A percentile compares a stretch with the other conserved stretches of the same genome.
Conservation (phyloP, 768 basidiomycete species). For the Suillus americanus region DNA sequence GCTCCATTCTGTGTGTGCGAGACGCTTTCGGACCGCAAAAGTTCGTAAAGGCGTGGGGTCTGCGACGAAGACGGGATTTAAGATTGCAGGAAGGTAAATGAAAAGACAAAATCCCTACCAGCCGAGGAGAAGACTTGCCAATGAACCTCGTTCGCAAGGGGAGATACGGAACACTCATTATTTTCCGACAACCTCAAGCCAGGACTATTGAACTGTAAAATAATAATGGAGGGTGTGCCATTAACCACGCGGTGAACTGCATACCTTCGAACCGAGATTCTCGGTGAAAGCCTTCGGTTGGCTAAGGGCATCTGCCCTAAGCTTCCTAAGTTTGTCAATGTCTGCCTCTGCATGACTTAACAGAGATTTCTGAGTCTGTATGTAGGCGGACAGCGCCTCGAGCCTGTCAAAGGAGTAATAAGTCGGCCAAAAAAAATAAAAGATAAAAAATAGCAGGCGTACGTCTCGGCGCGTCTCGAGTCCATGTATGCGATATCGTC, state of each 20-base stretch:
- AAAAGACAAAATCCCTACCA: constrained; percentile 40
- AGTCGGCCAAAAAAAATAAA: constrained; percentile 5
- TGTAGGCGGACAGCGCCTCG: constrained; percentile 66
- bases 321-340: constrained; percentile 51
- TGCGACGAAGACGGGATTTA: constrained; percentile 22
- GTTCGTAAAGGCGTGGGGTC: constrained; percentile 55
- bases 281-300: constrained; percentile 35
- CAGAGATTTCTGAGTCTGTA: constrained; percentile 57
- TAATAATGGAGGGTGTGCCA: constrained; percentile 24
- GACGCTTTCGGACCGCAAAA: constrained; percentile 42
- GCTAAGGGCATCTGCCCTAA: constrained; percentile 39
- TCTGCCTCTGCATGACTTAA: constrained; percentile 63
- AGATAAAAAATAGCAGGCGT: constrained; percentile 11
- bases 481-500: constrained; percentile 30
- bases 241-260: constrained; percentile 10
- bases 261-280: constrained; percentile 36
- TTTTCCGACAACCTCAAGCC: constrained; percentile 44
- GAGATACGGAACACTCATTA: constrained; percentile 41
- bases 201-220: constrained; percentile 30
- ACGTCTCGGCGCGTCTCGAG: constrained; percentile 36
- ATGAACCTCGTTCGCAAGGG: constrained; percentile 49
- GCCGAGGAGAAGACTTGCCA: constrained; percentile 59
- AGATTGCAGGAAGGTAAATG: constrained; percentile 4
- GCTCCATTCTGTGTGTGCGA: constrained; percentile 36
- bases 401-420: constrained; percentile 18